These are phyloP conservation scores for Tylopilus sp. DNA, from an alignment of 1,284 basidiomycete genomes.

Conservation along the genomic window DNA sequence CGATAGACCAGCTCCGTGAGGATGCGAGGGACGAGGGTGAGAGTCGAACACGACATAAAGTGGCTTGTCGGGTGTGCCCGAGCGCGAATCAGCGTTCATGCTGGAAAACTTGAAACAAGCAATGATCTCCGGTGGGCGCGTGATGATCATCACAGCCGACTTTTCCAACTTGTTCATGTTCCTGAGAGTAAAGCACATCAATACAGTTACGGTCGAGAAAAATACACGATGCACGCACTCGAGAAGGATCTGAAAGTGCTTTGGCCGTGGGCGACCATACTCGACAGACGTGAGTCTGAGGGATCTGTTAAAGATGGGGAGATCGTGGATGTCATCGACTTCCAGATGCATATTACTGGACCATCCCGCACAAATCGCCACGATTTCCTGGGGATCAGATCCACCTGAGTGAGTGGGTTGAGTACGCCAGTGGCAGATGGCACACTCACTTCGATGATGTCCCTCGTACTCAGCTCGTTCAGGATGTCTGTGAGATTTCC, in stretches of 20 bases:
- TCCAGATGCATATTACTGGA: conserved; percentile 51
- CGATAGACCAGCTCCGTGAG: conserved; percentile 53
- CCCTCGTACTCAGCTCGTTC: conserved; percentile 19
- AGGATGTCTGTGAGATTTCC: conserved; percentile 13
- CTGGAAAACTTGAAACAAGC: conserved; percentile 49
- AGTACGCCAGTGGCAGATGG: not conserved
- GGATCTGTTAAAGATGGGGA: conserved; percentile 42
- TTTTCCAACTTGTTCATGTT: conserved; percentile 28
- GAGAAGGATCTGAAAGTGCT: conserved; percentile 43
- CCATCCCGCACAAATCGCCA: conserved; percentile 54
- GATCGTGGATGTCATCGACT: conserved; percentile 45
- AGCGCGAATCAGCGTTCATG: not conserved
- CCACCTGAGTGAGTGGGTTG: not conserved
- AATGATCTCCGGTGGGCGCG: conserved; percentile 66
- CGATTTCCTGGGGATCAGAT: conserved; percentile 41
- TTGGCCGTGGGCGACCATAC: conserved; percentile 39
- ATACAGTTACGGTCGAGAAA: not conserved
- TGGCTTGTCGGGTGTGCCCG: conserved; percentile 13
- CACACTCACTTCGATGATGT: conserved; percentile 25
- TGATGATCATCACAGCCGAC: conserved; percentile 52
- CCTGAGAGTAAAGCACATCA: conserved; percentile 20
- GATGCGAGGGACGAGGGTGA: conserved; percentile 57
- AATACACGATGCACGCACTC: conserved; percentile 34
- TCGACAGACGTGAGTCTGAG: conserved; percentile 38
- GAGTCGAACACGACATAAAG: conserved; percentile 63